Percentiles rank a stretch among this genome's conserved stretches.
Conservation (phyloP, 345 rosid genomes). For the Camelina sativa region DNA sequence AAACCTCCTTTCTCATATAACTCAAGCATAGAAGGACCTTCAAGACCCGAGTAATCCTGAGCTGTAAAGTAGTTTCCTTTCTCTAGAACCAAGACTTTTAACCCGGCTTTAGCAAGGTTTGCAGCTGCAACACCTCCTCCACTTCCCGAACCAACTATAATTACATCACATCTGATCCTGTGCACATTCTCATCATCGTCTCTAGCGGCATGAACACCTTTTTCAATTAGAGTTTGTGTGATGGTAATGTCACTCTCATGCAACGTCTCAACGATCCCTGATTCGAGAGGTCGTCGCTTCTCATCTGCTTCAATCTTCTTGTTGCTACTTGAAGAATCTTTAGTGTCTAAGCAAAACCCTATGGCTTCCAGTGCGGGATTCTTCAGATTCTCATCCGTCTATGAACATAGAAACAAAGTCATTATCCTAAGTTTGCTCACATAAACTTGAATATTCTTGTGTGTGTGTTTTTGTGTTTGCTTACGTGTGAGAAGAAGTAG, state of each 20-base stretch:
- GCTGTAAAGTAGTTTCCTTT: constrained; percentile 61
- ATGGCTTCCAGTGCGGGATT: constrained; percentile 75
- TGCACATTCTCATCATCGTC: constrained; percentile 33
- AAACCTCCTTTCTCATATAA: constrained; percentile 54
- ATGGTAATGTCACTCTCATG: constrained; percentile 46
- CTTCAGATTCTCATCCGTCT: constrained; percentile 55
- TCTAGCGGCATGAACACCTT: constrained; percentile 52
- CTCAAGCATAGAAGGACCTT: constrained; percentile 57
- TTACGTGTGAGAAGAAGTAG: constrained; percentile 63
- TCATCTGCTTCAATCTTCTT: constrained; percentile 3
- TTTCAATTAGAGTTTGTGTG: constrained; percentile 36
- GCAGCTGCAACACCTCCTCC: constrained; percentile 74
- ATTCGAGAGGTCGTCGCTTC: constrained; percentile 48
- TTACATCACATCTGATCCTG: constrained; percentile 61
- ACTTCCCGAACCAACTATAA: constrained; percentile 61
- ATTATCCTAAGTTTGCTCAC: neutral
- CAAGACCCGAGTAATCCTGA: constrained; percentile 53
- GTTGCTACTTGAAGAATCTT: constrained; percentile 31
- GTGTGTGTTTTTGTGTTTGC: neutral
- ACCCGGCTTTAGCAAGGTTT: constrained; percentile 54
- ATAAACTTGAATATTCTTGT: neutral
- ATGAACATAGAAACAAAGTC: constrained; percentile 11
- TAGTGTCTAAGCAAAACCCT: constrained; percentile 55
- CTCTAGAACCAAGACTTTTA: constrained; percentile 62
- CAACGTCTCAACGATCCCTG: constrained; percentile 51